Percentiles rank a stretch among this genome's conserved stretches.
These are phyloP conservation scores for Rhytidhysteron rufulum DNA, from an alignment of 2,329 filamentous ascomycete genomes.

Conservation along the genomic window DNA sequence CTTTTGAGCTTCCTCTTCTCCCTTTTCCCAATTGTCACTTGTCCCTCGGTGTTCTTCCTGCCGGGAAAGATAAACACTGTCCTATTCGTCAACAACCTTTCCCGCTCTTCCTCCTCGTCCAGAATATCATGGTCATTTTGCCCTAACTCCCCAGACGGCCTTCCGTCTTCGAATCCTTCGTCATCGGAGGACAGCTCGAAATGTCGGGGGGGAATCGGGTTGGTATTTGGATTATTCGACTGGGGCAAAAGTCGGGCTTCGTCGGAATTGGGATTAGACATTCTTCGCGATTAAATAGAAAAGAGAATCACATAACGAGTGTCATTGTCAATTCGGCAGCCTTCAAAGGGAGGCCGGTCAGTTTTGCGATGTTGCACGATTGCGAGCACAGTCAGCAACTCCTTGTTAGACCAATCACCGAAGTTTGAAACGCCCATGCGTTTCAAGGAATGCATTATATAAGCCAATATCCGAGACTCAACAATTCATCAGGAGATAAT, in stretches of 20 bases:
- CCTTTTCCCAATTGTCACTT: constrained; percentile 26
- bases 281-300: no score
- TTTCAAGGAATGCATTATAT: no score
- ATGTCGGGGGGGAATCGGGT: constrained; percentile 28
- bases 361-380: no score
- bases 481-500: no score
- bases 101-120: constrained; percentile 46
- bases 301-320: no score
- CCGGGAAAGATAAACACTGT: constrained; percentile 13
- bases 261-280: constrained; percentile 13
- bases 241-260: constrained; percentile 11
- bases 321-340: not conserved
- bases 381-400: no score
- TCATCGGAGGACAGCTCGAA: constrained; percentile 21
- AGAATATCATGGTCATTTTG: constrained; percentile 38
- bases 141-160: constrained; percentile 31
- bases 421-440: no score
- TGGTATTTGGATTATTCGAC: constrained; percentile 23
- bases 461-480: no score
- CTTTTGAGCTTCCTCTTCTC: constrained; percentile 17
- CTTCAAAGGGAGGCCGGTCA: no score
- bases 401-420: no score
- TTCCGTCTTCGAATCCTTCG: constrained; percentile 23
- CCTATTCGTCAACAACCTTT: constrained; percentile 36
- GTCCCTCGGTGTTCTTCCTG: constrained; percentile 15